Evolutionary conservation across 2,329 filamentous ascomycete species (phyloP).

Genomic region (Fusarium brachygibbosum): DNA sequence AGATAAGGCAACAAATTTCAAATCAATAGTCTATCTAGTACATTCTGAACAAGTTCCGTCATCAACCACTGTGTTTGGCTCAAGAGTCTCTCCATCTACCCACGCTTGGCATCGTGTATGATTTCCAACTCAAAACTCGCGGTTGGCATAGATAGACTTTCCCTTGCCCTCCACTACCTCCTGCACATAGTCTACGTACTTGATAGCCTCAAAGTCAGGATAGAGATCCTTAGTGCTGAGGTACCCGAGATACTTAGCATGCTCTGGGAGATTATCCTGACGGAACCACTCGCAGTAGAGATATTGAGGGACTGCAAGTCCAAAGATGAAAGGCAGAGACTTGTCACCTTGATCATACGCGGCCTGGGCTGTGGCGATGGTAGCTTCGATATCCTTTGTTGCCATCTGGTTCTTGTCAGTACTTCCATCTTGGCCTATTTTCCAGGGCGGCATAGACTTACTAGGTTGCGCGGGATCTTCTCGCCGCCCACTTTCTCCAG

Average conservation of each 20-base stretch:
- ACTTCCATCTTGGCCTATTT: rapidly evolving
- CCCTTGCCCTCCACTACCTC: conserved; percentile 30
- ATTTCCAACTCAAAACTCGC: neutral
- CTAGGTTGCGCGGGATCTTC: conserved; percentile 52
- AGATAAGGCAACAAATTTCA: too few relatives aligned
- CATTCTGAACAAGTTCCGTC: neutral
- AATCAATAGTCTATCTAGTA: neutral
- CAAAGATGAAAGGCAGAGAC: conserved; percentile 2
- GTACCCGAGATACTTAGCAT: conserved; percentile 31
- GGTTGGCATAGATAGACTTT: conserved; percentile 19
- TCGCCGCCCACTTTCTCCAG: conserved; percentile 65
- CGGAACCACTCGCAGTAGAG: conserved; percentile 37
- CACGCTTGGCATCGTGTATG: neutral
- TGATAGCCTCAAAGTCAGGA: conserved; percentile 25
- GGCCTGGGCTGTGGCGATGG: conserved; percentile 8
- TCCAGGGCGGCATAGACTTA: neutral
- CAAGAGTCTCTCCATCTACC: neutral
- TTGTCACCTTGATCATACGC: conserved; percentile 16
- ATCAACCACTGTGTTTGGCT: too few relatives aligned
- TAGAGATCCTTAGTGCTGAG: conserved; percentile 35
- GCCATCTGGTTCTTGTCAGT: conserved; percentile 19
- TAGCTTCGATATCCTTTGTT: conserved; percentile 18
- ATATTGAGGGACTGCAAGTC: conserved; percentile 25
- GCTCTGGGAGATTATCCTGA: conserved; percentile 34
- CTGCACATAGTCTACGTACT: conserved; percentile 32